Evolutionary conservation across 2,329 filamentous ascomycete species (phyloP).

Genomic region (Stachybotrys echinatus): DNA sequence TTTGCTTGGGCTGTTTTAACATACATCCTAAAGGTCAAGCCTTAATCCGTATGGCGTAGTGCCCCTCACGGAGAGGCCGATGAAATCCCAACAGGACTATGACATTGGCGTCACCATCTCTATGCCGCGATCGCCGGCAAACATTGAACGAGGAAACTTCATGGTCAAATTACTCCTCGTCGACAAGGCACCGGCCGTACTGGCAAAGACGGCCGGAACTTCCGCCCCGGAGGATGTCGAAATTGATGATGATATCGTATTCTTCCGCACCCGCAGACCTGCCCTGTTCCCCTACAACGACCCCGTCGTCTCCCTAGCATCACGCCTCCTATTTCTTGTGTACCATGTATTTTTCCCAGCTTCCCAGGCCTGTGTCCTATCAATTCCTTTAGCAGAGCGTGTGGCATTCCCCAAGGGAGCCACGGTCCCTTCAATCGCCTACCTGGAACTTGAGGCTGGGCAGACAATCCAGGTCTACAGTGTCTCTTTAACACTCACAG

Average conservation of each 20-base stretch:
- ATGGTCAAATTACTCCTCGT: conserved; percentile 81
- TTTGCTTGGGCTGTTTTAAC: too few relatives aligned
- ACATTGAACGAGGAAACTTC: conserved; percentile 80
- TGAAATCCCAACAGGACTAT: conserved; percentile 74
- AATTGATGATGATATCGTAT: conserved; percentile 31
- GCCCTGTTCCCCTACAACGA: conserved; percentile 78
- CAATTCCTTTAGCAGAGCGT: conserved; percentile 67
- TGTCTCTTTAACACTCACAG: conserved; percentile 62
- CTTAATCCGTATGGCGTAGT: conserved; percentile 48
- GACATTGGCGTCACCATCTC: conserved; percentile 72
- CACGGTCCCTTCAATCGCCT: conserved; percentile 39
- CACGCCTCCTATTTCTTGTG: conserved; percentile 57
- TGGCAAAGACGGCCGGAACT: conserved; percentile 19
- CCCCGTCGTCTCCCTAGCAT: conserved; percentile 57
- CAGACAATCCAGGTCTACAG: conserved; percentile 72
- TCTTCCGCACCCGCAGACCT: conserved; percentile 65
- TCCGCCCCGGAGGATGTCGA: conserved; percentile 26
- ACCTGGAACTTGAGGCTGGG: conserved; percentile 64
- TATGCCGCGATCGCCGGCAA: conserved; percentile 72
- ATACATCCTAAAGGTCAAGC: conserved; percentile 30
- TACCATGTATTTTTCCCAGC: conserved; percentile 64
- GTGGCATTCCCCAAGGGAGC: conserved; percentile 51
- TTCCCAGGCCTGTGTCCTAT: conserved; percentile 57
- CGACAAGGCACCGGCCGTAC: conserved; percentile 28
- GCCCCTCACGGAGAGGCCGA: conserved; percentile 38